Conservation (phyloP, 345 rosid genomes). For the Jatropha curcas region DNA sequence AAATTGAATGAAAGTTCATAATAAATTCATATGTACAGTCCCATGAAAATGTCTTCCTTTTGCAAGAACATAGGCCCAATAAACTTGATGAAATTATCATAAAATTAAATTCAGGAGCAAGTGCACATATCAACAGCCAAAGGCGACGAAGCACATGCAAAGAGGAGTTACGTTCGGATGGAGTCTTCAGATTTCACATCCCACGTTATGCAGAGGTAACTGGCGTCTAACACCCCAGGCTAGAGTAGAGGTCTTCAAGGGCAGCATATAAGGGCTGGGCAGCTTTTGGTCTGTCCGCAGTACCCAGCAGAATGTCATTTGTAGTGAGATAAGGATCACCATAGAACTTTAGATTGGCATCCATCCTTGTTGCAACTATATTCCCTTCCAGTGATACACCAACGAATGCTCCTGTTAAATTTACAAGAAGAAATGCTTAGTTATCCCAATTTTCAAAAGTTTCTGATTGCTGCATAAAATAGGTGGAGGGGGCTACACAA, state of each 20-base stretch:
- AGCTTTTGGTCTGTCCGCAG: slow-evolving; percentile 81
- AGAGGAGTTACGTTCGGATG: background rate
- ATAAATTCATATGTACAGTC: background rate
- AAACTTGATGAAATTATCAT: background rate
- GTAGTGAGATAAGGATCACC: slow-evolving; percentile 93
- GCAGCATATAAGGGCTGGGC: slow-evolving; percentile 82
- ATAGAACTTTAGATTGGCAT: slow-evolving; percentile 75
- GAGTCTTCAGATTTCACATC: background rate
- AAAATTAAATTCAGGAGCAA: background rate
- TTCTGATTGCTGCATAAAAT: background rate
- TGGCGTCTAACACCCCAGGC: slow-evolving; percentile 8
- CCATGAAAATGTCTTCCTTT: background rate
- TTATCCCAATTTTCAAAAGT: background rate
- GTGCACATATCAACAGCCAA: background rate
- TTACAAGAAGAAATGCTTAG: slow-evolving; percentile 9
- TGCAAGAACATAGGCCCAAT: background rate
- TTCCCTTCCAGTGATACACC: slow-evolving; percentile 97
- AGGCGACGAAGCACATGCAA: background rate
- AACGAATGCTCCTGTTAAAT: slow-evolving; percentile 78
- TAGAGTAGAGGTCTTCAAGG: slow-evolving; percentile 61
- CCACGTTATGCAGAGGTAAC: background rate
- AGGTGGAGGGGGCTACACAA: no score
- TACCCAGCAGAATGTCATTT: slow-evolving; percentile 76
- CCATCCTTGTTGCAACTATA: slow-evolving; percentile 78
- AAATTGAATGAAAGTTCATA: background rate